Evolutionary conservation across 306 rosid species (phyloP).

Genomic region (Heteromeles arbutifolia): DNA sequence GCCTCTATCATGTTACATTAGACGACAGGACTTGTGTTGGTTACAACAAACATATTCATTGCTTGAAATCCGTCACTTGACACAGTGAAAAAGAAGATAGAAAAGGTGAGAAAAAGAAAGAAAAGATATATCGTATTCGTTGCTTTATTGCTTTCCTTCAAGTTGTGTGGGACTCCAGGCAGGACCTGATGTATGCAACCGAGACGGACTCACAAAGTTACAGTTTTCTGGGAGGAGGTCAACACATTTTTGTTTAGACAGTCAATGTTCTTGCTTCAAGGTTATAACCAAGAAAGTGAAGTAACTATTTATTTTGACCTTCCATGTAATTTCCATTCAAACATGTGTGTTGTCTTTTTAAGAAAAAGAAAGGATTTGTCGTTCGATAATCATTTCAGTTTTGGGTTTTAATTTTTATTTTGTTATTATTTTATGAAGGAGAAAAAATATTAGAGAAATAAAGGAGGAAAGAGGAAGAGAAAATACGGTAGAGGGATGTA

Average conservation of each 20-base stretch:
- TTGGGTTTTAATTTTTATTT: too few relatives aligned
- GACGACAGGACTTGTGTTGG: neutral
- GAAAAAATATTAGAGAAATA: too few relatives aligned
- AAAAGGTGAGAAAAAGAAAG: neutral
- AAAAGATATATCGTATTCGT: neutral
- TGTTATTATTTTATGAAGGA: too few relatives aligned
- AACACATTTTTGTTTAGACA: neutral
- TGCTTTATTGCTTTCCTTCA: neutral
- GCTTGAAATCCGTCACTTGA: neutral
- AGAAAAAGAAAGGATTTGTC: neutral
- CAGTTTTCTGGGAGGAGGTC: neutral
- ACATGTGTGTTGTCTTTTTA: neutral
- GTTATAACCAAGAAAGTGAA: neutral
- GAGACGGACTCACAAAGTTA: neutral
- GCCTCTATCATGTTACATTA: neutral
- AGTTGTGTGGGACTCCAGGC: neutral
- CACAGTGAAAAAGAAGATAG: neutral
- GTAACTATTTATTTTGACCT: neutral
- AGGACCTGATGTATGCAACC: neutral
- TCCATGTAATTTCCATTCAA: neutral
- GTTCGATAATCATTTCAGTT: too few relatives aligned
- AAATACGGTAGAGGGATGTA: too few relatives aligned
- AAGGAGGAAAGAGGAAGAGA: too few relatives aligned
- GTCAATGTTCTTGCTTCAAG: neutral
- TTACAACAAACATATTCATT: neutral